Evolutionary conservation across 805 yeast genomes (phyloP).

Genomic region (Candida andamanensis): DNA sequence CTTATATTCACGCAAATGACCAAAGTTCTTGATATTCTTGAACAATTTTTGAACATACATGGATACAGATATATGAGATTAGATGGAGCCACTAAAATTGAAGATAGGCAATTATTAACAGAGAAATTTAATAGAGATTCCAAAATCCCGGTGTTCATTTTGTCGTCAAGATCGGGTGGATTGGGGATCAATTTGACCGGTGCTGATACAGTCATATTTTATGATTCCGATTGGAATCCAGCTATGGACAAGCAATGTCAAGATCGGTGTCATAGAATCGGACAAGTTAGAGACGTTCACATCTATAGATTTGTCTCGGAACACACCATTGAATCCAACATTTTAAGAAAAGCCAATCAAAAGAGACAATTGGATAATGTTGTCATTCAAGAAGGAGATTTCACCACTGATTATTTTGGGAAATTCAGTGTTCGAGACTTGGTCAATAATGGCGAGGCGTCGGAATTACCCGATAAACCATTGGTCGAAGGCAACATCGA

Average conservation of each 20-base stretch:
- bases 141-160: slow-evolving; percentile 81
- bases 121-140: slow-evolving; percentile 88
- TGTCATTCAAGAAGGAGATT: slow-evolving; percentile 96
- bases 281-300: slow-evolving; percentile 96
- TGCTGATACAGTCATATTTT: slow-evolving; percentile 97
- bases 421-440: slow-evolving; percentile 82
- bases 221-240: slow-evolving; percentile 99
- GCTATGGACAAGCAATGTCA: slow-evolving; percentile 99
- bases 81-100: slow-evolving; percentile 97
- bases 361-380: slow-evolving; percentile 91
- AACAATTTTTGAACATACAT: slow-evolving; percentile 87
- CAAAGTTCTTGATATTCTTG: slow-evolving; percentile 86
- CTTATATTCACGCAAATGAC: slow-evolving; percentile 98
- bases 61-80: slow-evolving; percentile 92
- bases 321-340: slow-evolving; percentile 92
- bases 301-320: slow-evolving; percentile 95
- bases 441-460: slow-evolving; percentile 55
- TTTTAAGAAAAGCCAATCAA: slow-evolving; percentile 89
- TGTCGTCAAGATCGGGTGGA: slow-evolving; percentile 97
- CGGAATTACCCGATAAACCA: slow-evolving; percentile 38
- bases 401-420: slow-evolving; percentile 93
- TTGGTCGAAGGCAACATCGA: slow-evolving; percentile 40
- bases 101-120: slow-evolving; percentile 90
- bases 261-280: slow-evolving; percentile 98
- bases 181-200: slow-evolving; percentile 96